phyloP scores from a whole-genome alignment of 148 eudicot species.

The Selenicereus undatus region DNA sequence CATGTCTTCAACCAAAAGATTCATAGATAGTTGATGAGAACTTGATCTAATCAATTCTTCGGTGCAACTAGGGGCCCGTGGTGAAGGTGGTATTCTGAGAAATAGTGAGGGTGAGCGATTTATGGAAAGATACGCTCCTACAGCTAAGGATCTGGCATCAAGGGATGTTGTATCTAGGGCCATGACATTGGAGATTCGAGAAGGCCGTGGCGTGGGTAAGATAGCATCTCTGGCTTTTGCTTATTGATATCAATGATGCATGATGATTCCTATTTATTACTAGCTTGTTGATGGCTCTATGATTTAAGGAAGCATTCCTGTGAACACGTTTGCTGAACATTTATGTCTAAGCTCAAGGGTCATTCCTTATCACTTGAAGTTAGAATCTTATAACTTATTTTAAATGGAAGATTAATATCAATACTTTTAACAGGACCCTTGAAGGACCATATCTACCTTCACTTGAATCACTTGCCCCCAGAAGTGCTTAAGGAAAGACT shows the following conservation, averaged over 20 bases:
- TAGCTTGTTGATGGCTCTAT: background rate
- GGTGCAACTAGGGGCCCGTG: slow-evolving; percentile 73
- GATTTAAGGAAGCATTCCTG: background rate
- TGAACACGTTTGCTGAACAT: background rate
- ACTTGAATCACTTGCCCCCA: slow-evolving; percentile 96
- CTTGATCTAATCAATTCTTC: slow-evolving; percentile 12
- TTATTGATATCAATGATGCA: background rate
- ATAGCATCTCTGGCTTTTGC: background rate
- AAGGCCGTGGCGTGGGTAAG: slow-evolving; percentile 99
- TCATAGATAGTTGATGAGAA: background rate
- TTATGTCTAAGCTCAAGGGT: background rate
- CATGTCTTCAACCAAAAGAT: too few relatives aligned
- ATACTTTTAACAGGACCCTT: slow-evolving; percentile 56
- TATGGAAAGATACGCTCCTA: slow-evolving; percentile 99
- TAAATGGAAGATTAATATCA: background rate
- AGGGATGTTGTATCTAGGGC: slow-evolving; percentile 97
- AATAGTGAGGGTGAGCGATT: slow-evolving; percentile 97
- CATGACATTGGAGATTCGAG: slow-evolving; percentile 99
- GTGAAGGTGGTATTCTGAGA: slow-evolving; percentile 96
- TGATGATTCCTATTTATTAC: background rate
- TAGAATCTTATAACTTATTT: background rate
- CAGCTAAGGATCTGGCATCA: slow-evolving; percentile 99
- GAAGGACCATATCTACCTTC: slow-evolving; percentile 96
- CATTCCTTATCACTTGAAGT: background rate
- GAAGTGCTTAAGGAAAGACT: slow-evolving; percentile 98